Conservation (phyloP, 2,329 filamentous ascomycete genomes). For the Sarocladium strictum region DNA sequence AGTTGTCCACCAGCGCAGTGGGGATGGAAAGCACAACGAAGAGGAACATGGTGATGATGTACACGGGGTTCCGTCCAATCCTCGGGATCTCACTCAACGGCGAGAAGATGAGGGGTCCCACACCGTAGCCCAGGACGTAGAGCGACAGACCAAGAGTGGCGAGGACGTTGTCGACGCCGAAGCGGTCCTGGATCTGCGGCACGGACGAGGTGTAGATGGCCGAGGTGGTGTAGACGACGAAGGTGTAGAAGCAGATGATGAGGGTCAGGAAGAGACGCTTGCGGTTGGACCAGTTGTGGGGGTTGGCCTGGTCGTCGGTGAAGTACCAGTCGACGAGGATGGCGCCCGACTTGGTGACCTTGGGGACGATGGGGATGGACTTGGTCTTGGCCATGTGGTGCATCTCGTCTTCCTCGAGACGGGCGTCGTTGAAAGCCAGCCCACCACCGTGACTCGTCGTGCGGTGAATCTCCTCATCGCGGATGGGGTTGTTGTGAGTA, state of each 20-base stretch:
- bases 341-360: slow-evolving; percentile 41
- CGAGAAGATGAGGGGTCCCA: slow-evolving; percentile 60
- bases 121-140: slow-evolving; percentile 58
- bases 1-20: slow-evolving; percentile 56
- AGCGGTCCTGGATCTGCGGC: slow-evolving; percentile 43
- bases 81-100: slow-evolving; percentile 61
- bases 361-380: slow-evolving; percentile 43
- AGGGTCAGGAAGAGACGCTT: slow-evolving; percentile 35
- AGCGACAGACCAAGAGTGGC: slow-evolving; percentile 54
- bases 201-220: slow-evolving; percentile 42
- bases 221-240: slow-evolving; percentile 49
- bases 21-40: slow-evolving; percentile 64
- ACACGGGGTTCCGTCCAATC: slow-evolving; percentile 62
- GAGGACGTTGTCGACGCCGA: slow-evolving; percentile 43
- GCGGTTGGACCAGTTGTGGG: slow-evolving; percentile 45
- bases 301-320: slow-evolving; percentile 49
- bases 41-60: slow-evolving; percentile 60
- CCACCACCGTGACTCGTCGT: slow-evolving; percentile 6
- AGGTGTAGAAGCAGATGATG: slow-evolving; percentile 51
- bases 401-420: slow-evolving; percentile 30
- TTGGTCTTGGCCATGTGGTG: slow-evolving; percentile 34
- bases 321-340: slow-evolving; percentile 50
- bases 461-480: slow-evolving; percentile 11
- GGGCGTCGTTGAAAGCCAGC: slow-evolving; percentile 19
- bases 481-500: not conserved